phyloP scores from a whole-genome alignment of 805 yeast genomes.

The Sugiyamaella americana region DNA sequence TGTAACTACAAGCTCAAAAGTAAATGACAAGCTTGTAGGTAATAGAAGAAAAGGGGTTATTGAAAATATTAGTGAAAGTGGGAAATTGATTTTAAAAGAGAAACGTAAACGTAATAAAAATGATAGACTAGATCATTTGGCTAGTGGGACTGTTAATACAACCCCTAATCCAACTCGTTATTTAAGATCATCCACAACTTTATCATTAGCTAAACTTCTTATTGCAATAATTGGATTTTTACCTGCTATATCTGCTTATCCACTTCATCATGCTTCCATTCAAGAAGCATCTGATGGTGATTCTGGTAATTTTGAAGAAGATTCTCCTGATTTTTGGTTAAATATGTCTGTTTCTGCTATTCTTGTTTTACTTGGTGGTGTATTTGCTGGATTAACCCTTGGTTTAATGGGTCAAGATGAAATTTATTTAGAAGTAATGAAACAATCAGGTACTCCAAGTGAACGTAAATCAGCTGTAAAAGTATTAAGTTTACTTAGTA shows the following conservation, averaged over 20 bases:
- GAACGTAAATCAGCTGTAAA: conserved; percentile 66
- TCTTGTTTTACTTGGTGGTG: conserved; percentile 35
- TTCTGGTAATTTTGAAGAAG: conserved; percentile 1
- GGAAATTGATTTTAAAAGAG: not conserved
- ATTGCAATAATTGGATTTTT: conserved; percentile 14
- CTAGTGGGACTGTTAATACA: too few relatives aligned
- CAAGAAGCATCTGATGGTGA: conserved; percentile 2
- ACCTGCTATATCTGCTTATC: conserved; percentile 12
- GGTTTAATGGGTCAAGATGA: conserved; percentile 99
- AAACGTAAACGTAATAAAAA: too few relatives aligned
- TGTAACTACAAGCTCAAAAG: not conserved
- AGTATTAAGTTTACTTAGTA: conserved; percentile 64
- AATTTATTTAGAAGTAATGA: conserved; percentile 83
- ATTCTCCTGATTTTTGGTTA: conserved; percentile 22
- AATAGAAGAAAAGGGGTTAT: not conserved
- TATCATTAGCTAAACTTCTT: conserved; percentile 11
- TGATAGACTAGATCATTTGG: not conserved
- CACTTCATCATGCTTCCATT: conserved; percentile 6
- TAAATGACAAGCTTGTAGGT: not conserved
- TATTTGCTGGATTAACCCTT: conserved; percentile 57
- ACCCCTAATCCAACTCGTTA: too few relatives aligned
- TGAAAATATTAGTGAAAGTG: not conserved
- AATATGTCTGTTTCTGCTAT: conserved; percentile 29
- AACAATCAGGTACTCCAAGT: conserved; percentile 62
- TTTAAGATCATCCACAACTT: conserved; percentile 2